A percentile compares a stretch with the other conserved stretches of the same genome.
These are phyloP conservation scores for Circinella umbellata DNA, from an alignment of 371 early-diverging fungal genomes.

Conservation along the genomic window DNA sequence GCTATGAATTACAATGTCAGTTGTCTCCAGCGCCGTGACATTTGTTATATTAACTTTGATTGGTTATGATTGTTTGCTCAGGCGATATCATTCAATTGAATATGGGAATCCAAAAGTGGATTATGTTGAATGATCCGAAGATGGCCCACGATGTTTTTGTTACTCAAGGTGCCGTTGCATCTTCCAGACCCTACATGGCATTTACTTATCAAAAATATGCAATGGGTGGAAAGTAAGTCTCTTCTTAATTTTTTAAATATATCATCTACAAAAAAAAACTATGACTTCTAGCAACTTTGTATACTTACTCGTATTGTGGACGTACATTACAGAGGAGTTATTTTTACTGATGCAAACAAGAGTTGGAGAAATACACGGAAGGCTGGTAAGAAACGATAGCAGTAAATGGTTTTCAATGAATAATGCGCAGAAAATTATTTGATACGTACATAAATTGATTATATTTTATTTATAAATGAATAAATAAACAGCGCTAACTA, in stretches of 20 bases:
- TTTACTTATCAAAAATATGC: constrained; percentile 18
- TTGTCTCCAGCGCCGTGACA: no score
- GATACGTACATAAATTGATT: no score
- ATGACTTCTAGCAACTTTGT: no score
- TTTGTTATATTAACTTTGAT: no score
- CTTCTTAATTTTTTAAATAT: neutral
- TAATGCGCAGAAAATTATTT: no score
- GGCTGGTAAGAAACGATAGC: constrained; percentile 11
- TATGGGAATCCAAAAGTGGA: constrained; percentile 28
- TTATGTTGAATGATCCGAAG: constrained; percentile 25
- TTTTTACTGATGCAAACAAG: constrained; percentile 11
- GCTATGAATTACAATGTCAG: no score
- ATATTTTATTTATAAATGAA: neutral
- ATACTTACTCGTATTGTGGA: no score
- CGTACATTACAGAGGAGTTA: constrained; percentile 14
- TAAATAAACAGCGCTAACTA: constrained; percentile 7
- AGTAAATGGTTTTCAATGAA: no score
- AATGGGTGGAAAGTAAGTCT: constrained; percentile 22
- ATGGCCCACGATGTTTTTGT: constrained; percentile 30
- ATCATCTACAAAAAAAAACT: no score
- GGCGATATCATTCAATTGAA: constrained; percentile 23
- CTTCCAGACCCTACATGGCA: constrained; percentile 17
- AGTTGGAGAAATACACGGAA: constrained; percentile 22
- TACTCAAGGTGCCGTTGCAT: constrained; percentile 18
- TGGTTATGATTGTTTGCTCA: neutral